Percentiles rank a stretch among this genome's conserved stretches.
Conservation (phyloP, 225 moss, liverwort and hornwort genomes). For the Lunularia cruciata region DNA sequence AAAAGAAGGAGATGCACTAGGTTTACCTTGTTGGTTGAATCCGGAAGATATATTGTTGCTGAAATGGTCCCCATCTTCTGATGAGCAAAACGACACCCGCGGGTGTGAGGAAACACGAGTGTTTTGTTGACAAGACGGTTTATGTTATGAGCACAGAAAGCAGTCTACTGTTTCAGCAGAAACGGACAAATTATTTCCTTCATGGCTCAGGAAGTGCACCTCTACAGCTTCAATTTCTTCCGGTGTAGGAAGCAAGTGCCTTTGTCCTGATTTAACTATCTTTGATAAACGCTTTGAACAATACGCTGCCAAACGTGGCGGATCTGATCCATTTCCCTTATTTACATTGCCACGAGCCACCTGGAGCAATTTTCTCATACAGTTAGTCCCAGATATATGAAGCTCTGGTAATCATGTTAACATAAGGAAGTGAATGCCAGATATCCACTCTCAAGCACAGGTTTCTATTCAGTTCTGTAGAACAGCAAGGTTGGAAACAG, state of each 20-base stretch:
- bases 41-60: constrained; percentile 46
- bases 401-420: no score
- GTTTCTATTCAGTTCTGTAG: no score
- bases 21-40: constrained; percentile 45
- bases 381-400: no score
- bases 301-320: constrained; percentile 42
- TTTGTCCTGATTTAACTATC: constrained; percentile 40
- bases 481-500: no score
- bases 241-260: constrained; percentile 72
- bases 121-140: no score
- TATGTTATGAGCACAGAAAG: no score
- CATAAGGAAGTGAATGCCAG: no score
- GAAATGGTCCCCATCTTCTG: constrained; percentile 51
- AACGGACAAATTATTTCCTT: not conserved
- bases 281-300: constrained; percentile 46
- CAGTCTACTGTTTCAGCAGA: no score
- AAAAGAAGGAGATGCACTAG: not conserved
- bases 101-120: not conserved
- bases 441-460: no score
- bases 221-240: constrained; percentile 77
- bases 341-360: constrained; percentile 30
- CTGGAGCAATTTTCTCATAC: constrained; percentile 16
- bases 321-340: constrained; percentile 22
- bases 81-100: not conserved
- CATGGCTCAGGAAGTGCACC: constrained; percentile 37